Evolutionary conservation across 164 flowering plant species (phyloP).

Genomic region (Macadamia tetraphylla): DNA sequence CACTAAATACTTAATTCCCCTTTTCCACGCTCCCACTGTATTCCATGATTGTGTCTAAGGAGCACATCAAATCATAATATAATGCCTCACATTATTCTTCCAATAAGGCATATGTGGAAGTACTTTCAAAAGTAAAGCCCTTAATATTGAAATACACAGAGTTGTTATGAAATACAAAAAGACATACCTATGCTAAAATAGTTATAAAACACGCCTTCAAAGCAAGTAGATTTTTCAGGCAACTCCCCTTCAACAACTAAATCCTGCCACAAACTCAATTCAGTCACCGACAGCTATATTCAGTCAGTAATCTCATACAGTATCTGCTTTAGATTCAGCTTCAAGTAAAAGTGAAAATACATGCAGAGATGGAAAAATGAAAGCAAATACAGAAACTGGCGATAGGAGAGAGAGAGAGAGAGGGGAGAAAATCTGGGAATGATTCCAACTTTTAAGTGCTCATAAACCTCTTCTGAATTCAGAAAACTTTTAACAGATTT

Average conservation of each 20-base stretch:
- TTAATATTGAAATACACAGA: background rate
- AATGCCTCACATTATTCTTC: background rate
- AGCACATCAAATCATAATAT: background rate
- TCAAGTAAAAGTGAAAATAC: too few relatives aligned
- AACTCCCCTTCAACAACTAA: constrained; percentile 39
- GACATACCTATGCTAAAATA: constrained; percentile 84
- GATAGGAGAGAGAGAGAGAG: too few relatives aligned
- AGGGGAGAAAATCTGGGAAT: too few relatives aligned
- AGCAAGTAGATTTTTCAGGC: constrained; percentile 53
- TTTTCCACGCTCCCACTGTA: too few relatives aligned
- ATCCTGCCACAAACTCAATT: constrained; percentile 35
- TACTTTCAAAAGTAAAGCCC: background rate
- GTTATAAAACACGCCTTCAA: constrained; percentile 87
- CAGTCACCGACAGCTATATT: background rate
- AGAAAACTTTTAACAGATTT: too few relatives aligned
- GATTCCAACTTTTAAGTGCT: too few relatives aligned
- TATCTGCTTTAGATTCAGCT: too few relatives aligned
- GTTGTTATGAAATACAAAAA: constrained; percentile 2
- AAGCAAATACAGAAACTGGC: too few relatives aligned
- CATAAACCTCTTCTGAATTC: too few relatives aligned
- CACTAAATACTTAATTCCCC: too few relatives aligned
- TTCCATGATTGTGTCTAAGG: too few relatives aligned
- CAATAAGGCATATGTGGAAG: background rate
- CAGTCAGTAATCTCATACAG: background rate
- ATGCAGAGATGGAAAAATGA: too few relatives aligned